Evolutionary conservation across 495 filamentous ascomycete genomes (phyloP), one percentile per base, ranked within the genome.

Genomic region (Pseudomonodictys pantanalensis): DNA sequence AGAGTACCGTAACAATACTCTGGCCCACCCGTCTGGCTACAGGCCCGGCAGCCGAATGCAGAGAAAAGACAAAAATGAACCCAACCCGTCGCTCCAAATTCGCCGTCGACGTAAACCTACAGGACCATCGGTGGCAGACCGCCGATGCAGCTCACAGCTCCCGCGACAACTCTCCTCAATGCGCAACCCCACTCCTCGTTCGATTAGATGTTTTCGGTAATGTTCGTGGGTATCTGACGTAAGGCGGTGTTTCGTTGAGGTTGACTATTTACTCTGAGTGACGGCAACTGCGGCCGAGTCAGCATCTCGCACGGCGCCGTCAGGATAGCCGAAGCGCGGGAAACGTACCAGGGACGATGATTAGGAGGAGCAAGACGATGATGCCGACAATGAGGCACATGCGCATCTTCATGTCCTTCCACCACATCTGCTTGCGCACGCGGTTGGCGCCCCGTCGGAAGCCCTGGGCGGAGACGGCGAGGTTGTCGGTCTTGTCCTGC

Each of bases 331-430:
- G 50, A n/a, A 38, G 4, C 28, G 26, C 9, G 6, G 24, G 3
- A 1, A 24, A 28, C 10, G 24, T 23, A 29, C 41, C 78, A 47
- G 90, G 91, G 55, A 96, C 86, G 68, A 97, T 91, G 69, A 98
- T 97, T 70, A 98, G 83, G 53, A 96, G 76, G 55, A 97, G 79
- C 61, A 97, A 76, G 51, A 97, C 78, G 67, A 96, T 86, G 74
- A 97, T 86, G 58, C 89, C 92, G 54, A 86, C 79, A 58, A 91
- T 87, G 68, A 99, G 78, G 73, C 91, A 97, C 77, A 97, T 93
- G 69, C 92, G 85, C 93, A 97, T 99, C 82, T 96, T 96, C 91
- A 97, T 96, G 74, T 98, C 92, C 83, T 92, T 88, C 88, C 85
- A 88, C 85, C 84, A 91, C 86, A 96, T 95, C 61, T 76, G 70